A percentile compares a stretch with the other conserved stretches of the same genome.
Evolutionary conservation across 176 grass and related monocot genomes (phyloP).

Genomic region (Urochloa ruziziensis): DNA sequence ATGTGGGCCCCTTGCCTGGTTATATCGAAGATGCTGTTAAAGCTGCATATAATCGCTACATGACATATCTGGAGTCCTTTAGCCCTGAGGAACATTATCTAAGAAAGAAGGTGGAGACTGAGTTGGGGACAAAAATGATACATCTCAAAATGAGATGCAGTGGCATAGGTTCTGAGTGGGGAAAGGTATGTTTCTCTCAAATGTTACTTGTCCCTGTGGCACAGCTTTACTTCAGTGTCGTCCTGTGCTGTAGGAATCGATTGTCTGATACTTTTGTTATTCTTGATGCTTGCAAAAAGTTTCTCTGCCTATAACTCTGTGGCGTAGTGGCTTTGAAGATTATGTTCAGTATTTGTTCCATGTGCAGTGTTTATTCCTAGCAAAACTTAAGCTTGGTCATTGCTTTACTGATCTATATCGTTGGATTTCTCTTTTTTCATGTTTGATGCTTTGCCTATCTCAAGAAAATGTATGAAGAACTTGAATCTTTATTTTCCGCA

Average conservation of each 20-base stretch:
- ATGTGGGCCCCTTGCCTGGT: conserved; percentile 70
- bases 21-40: conserved; percentile 90
- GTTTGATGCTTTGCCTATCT: not conserved
- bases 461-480: not conserved
- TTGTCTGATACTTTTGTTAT: not conserved
- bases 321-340: not conserved
- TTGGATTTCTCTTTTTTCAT: not conserved
- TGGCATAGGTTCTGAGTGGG: conserved; percentile 90
- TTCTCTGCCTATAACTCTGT: not conserved
- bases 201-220: not conserved
- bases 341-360: not conserved
- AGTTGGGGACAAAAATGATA: conserved; percentile 97
- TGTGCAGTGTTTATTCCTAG: conserved; percentile 6
- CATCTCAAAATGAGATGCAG: conserved; percentile 98
- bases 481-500: not conserved
- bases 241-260: not conserved
- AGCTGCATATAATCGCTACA: conserved; percentile 76
- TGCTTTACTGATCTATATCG: not conserved
- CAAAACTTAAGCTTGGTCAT: not conserved
- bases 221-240: not conserved
- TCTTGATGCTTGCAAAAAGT: not conserved
- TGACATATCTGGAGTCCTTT: conserved; percentile 85
- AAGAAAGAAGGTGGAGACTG: conserved; percentile 88
- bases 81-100: conserved; percentile 69
- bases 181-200: conserved; percentile 46